Conservation (phyloP, 164 flowering plant genomes). For the Nelumbo lutea region DNA sequence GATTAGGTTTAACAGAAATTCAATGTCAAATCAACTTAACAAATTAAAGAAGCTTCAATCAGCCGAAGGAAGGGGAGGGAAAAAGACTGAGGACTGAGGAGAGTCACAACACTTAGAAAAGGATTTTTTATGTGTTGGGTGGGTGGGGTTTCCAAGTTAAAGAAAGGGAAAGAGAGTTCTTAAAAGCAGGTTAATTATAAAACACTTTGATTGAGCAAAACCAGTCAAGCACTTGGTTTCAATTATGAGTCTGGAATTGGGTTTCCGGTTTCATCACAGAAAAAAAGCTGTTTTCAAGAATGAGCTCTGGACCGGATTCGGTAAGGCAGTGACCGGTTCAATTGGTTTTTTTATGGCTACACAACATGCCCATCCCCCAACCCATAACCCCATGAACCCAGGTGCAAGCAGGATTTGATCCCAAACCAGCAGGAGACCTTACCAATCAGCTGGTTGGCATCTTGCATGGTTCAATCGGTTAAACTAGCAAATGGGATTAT, state of each 20-base stretch:
- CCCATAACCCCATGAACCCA: too few relatives aligned
- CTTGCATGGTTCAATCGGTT: too few relatives aligned
- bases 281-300: too few relatives aligned
- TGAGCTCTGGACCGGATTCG: too few relatives aligned
- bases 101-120: neutral
- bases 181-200: neutral
- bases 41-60: neutral
- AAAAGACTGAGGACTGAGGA: neutral
- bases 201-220: conserved; percentile 2
- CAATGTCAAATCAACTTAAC: neutral
- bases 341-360: too few relatives aligned
- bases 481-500: too few relatives aligned
- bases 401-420: too few relatives aligned
- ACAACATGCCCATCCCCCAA: too few relatives aligned
- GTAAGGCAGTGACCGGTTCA: too few relatives aligned
- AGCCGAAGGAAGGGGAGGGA: neutral
- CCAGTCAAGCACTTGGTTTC: conserved; percentile 6
- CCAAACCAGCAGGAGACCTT: too few relatives aligned
- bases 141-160: neutral
- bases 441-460: too few relatives aligned
- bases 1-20: conserved; percentile 9
- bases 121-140: neutral
- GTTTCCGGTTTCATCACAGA: neutral
- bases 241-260: neutral
- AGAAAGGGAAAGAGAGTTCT: neutral